Evolutionary conservation across 1,284 basidiomycete species (phyloP).

Genomic region (Melampsora larici-populina): DNA sequence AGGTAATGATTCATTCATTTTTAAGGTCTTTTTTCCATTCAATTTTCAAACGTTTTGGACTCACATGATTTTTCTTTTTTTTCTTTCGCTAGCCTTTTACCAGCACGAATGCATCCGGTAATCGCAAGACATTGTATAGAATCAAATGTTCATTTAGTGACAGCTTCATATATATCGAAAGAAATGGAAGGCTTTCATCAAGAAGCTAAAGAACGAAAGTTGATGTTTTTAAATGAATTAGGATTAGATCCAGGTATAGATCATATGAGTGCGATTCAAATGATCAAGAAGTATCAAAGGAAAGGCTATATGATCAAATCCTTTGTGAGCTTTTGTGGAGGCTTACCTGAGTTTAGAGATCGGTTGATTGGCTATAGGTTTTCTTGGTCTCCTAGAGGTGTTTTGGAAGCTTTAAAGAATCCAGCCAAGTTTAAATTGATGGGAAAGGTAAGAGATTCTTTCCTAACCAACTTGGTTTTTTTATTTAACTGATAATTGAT

Average conservation of each 20-base stretch:
- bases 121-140: constrained; percentile 75
- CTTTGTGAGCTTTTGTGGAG: constrained; percentile 91
- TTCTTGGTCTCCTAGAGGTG: constrained; percentile 87
- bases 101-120: constrained; percentile 69
- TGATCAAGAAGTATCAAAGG: constrained; percentile 64
- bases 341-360: constrained; percentile 65
- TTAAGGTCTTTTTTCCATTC: neutral
- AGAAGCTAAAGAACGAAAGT: constrained; percentile 66
- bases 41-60: neutral
- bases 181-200: constrained; percentile 69
- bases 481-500: too few species aligned
- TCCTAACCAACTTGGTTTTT: too few species aligned
- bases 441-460: constrained; percentile 58
- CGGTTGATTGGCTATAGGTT: constrained; percentile 81
- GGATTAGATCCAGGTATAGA: constrained; percentile 95
- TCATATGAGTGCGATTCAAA: constrained; percentile 79
- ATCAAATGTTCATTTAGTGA: constrained; percentile 74
- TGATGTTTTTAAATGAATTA: constrained; percentile 85
- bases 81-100: constrained; percentile 64
- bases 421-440: constrained; percentile 68
- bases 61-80: neutral
- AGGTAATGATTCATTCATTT: constrained; percentile 59
- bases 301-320: constrained; percentile 64
- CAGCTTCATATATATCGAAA: constrained; percentile 84
- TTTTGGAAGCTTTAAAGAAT: constrained; percentile 77